These are phyloP conservation scores for Auricularia auricula-judae DNA, from an alignment of 768 basidiomycete genomes.

Conservation along the genomic window DNA sequence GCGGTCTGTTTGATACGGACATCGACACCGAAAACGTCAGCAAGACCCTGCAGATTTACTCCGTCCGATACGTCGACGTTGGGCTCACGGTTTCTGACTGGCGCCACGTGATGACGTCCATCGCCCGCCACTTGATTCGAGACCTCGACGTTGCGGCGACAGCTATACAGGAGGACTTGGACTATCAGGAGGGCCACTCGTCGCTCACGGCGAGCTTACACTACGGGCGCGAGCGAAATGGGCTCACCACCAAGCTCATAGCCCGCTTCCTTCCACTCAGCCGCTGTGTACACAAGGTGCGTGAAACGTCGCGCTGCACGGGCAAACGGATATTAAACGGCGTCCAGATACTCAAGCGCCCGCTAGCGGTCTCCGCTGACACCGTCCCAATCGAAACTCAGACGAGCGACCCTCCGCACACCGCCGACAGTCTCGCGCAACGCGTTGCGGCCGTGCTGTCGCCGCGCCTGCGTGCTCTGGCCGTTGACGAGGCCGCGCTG, in stretches of 20 bases:
- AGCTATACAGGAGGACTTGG: neutral
- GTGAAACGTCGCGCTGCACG: neutral
- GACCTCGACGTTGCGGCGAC: neutral
- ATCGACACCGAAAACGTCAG: neutral
- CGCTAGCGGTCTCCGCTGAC: too few species aligned
- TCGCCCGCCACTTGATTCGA: neutral
- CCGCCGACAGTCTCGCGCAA: neutral
- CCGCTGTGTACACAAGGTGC: neutral
- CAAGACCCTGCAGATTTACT: neutral
- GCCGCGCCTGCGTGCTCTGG: too few species aligned
- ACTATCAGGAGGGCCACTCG: neutral
- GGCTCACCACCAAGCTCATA: neutral
- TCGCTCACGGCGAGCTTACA: neutral
- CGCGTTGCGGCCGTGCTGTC: too few species aligned
- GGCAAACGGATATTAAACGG: neutral
- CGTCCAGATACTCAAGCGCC: too few species aligned
- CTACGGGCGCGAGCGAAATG: neutral
- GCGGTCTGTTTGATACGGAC: neutral
- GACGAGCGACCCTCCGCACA: too few species aligned
- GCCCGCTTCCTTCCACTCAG: neutral
- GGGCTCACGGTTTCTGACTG: neutral
- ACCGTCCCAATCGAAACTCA: slow-evolving; percentile 11
- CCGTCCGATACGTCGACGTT: neutral
- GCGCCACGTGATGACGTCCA: neutral
- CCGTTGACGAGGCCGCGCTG: too few species aligned